Evolutionary conservation across 768 basidiomycete genomes (phyloP).

Genomic region (Daedalea quercina): DNA sequence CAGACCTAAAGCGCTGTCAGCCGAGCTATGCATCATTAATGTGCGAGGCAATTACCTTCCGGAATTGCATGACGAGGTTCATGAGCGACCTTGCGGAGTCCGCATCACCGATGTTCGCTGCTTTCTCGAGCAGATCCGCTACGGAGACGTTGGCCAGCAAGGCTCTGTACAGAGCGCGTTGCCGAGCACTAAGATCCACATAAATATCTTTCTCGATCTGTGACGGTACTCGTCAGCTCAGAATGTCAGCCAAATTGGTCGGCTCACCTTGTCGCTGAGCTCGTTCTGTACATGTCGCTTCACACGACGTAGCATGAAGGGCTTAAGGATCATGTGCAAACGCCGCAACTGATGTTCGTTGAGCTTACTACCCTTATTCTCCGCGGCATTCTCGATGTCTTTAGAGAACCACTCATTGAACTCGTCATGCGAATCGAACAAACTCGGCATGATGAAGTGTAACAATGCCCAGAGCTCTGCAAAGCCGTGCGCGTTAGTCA

Average conservation of each 20-base stretch:
- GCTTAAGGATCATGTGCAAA: conserved; percentile 97
- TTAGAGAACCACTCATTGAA: conserved; percentile 99
- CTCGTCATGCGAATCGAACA: conserved; percentile 98
- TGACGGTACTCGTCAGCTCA: not conserved
- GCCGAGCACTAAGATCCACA: conserved; percentile 90
- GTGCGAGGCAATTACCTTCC: conserved; percentile 57
- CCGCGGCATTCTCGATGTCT: conserved; percentile 93
- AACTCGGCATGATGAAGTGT: conserved; percentile 99
- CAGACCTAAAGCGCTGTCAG: conserved; percentile 57
- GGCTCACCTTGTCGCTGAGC: conserved; percentile 90
- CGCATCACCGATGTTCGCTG: conserved; percentile 83
- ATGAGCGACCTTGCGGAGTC: conserved; percentile 92
- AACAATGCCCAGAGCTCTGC: conserved; percentile 95
- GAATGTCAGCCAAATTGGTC: not conserved
- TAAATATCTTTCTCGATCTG: conserved; percentile 96
- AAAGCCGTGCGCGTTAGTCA: not conserved
- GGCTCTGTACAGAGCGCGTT: conserved; percentile 84
- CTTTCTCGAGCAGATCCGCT: conserved; percentile 88
- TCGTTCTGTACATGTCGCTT: conserved; percentile 99
- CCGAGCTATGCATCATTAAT: not conserved
- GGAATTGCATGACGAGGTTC: conserved; percentile 99
- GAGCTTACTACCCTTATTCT: conserved; percentile 85
- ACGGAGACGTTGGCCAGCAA: conserved; percentile 92
- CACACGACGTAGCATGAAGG: conserved; percentile 96
- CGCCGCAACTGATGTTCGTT: conserved; percentile 94